Percentiles rank a stretch among this genome's conserved stretches.
Evolutionary conservation across 179 eudicot genomes (phyloP).

Genomic region (Spergularia azorica): DNA sequence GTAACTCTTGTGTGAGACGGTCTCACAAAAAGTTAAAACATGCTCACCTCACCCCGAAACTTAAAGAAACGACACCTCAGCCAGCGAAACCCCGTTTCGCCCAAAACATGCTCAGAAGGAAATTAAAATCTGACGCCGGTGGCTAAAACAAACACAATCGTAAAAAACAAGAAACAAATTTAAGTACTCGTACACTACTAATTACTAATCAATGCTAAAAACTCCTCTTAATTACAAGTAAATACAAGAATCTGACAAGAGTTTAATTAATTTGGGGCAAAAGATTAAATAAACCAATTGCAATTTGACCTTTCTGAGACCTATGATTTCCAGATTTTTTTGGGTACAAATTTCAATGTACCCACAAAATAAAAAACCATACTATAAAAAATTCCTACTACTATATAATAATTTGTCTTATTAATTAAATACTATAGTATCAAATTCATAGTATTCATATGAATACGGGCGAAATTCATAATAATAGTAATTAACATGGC

Average conservation of each 20-base stretch:
- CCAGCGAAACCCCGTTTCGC: too few relatives aligned
- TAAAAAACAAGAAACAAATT: slow-evolving; percentile 7
- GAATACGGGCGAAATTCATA: not conserved
- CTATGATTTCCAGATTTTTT: slow-evolving; percentile 33
- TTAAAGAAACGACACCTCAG: too few relatives aligned
- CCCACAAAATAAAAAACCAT: not conserved
- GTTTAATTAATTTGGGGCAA: too few relatives aligned
- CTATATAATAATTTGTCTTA: not conserved
- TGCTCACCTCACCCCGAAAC: too few relatives aligned
- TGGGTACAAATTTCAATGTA: slow-evolving; percentile 36
- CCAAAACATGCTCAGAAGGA: too few relatives aligned
- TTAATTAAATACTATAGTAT: not conserved
- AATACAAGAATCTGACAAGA: slow-evolving; percentile 10
- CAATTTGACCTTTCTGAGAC: slow-evolving; percentile 35
- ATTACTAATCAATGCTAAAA: too few relatives aligned
- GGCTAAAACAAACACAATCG: not conserved
- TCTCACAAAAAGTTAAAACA: too few relatives aligned
- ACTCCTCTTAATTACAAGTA: too few relatives aligned
- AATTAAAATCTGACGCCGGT: too few relatives aligned
- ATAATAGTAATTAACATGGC: slow-evolving; percentile 18
- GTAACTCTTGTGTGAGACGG: too few relatives aligned
- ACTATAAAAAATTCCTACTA: not conserved
- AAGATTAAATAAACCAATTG: slow-evolving; percentile 11
- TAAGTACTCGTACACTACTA: too few relatives aligned
- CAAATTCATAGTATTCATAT: not conserved